Percentiles rank a stretch among this genome's conserved stretches.
phyloP scores from a whole-genome alignment of 1,139 yeast species.

The Geotrichum klebahnii region DNA sequence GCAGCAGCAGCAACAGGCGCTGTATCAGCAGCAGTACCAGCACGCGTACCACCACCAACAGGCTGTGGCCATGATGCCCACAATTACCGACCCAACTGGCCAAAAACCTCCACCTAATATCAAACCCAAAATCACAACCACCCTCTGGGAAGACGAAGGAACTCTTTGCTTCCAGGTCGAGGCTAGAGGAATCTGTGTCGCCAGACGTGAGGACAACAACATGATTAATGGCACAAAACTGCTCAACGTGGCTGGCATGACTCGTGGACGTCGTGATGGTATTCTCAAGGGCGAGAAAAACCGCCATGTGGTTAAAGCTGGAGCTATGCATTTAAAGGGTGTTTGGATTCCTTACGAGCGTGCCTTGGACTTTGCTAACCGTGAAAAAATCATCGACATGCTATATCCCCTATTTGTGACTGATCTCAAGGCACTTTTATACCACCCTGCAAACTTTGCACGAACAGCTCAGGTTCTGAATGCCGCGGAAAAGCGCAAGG shows the following conservation, averaged over 20 bases:
- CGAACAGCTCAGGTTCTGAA: conserved; percentile 24
- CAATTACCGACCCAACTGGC: conserved; percentile 47
- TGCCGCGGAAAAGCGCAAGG: conserved; percentile 27
- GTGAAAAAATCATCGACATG: conserved; percentile 80
- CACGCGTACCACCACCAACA: conserved; percentile 21
- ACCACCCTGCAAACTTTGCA: conserved; percentile 38
- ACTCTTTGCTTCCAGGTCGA: conserved; percentile 93
- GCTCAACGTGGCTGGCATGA: conserved; percentile 88
- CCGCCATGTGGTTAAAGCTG: conserved; percentile 90
- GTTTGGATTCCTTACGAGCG: conserved; percentile 97
- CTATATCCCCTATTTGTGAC: conserved; percentile 83
- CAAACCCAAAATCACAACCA: conserved; percentile 85
- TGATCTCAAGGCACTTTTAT: conserved; percentile 68
- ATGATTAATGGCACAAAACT: conserved; percentile 94
- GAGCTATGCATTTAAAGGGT: conserved; percentile 94
- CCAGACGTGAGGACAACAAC: conserved; percentile 83
- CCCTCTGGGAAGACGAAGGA: conserved; percentile 96
- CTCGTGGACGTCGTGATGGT: conserved; percentile 93
- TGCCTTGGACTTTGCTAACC: conserved; percentile 84
- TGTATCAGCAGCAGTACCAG: conserved; percentile 24
- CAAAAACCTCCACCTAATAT: conserved; percentile 59
- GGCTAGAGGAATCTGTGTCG: conserved; percentile 85
- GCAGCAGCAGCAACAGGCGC: conserved; percentile 22
- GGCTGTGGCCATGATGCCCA: conserved; percentile 23
- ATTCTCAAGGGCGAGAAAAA: conserved; percentile 81